Evolutionary conservation across 345 rosid species (phyloP).

Genomic region (Citrus sinensis): DNA sequence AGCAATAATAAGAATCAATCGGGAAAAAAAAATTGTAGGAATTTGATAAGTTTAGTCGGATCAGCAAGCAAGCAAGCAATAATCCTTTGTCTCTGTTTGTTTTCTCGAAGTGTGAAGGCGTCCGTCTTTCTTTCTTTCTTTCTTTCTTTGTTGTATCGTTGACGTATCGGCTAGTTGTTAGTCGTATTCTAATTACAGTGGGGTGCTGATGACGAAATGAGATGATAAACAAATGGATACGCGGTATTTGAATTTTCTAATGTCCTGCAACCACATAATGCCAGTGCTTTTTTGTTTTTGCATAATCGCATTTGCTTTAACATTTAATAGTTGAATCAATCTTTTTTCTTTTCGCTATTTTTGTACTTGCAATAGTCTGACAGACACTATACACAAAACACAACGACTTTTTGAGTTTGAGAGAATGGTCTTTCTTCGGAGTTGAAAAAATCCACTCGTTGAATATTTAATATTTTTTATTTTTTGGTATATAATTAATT

Average conservation of each 20-base stretch:
- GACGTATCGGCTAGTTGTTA: neutral
- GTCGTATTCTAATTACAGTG: neutral
- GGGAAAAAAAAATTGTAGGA: neutral
- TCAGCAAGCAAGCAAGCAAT: neutral
- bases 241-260: conserved; percentile 12
- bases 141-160: neutral
- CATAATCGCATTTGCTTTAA: neutral
- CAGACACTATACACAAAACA: neutral
- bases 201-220: neutral
- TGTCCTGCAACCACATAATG: neutral
- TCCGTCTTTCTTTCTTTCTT: neutral
- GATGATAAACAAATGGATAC: neutral
- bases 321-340: neutral
- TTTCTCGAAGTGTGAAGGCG: neutral
- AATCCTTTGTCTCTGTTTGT: neutral
- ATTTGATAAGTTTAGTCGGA: neutral
- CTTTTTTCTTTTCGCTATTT: too few species aligned
- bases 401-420: too few species aligned
- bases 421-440: neutral
- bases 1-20: neutral
- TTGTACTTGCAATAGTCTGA: neutral
- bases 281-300: neutral
- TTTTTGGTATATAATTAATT: neutral
- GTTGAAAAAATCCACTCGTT: neutral
- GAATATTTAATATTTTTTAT: neutral